phyloP scores from a whole-genome alignment of 2,329 filamentous ascomycete genomes.

The Orbilia quercus region DNA sequence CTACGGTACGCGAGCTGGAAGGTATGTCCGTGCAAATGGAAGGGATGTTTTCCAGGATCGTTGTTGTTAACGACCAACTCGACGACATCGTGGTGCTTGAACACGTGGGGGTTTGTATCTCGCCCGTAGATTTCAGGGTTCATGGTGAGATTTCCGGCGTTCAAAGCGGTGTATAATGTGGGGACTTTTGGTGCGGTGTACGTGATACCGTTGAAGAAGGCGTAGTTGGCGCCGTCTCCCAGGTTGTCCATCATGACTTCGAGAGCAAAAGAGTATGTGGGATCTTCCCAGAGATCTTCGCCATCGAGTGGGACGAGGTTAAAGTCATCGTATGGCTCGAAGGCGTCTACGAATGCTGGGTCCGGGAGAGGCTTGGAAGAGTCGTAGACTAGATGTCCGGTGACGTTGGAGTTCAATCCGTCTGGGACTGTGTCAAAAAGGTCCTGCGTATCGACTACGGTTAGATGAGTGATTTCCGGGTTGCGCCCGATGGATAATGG shows the following conservation, averaged over 20 bases:
- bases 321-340: constrained; percentile 79
- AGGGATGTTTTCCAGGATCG: constrained; percentile 65
- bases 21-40: constrained; percentile 69
- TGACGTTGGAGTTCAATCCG: constrained; percentile 75
- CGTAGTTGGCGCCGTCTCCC: constrained; percentile 75
- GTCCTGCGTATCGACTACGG: constrained; percentile 62
- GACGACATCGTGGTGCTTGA: constrained; percentile 61
- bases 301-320: constrained; percentile 76
- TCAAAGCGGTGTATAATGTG: constrained; percentile 79
- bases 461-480: not conserved
- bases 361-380: constrained; percentile 65
- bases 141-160: constrained; percentile 68
- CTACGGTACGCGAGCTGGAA: constrained; percentile 76
- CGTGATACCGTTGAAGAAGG: constrained; percentile 80
- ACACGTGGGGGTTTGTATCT: constrained; percentile 69
- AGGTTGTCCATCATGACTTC: constrained; percentile 75
- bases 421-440: constrained; percentile 77
- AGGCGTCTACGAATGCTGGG: constrained; percentile 70
- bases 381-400: constrained; percentile 74
- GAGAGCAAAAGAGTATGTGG: constrained; percentile 73
- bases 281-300: constrained; percentile 70
- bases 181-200: constrained; percentile 81
- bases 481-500: not conserved
- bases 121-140: constrained; percentile 74
- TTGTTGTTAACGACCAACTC: constrained; percentile 65